Percentiles rank a stretch among this genome's conserved stretches.
Conservation (phyloP, 2,329 filamentous ascomycete species). For the Verticillium longisporum region DNA sequence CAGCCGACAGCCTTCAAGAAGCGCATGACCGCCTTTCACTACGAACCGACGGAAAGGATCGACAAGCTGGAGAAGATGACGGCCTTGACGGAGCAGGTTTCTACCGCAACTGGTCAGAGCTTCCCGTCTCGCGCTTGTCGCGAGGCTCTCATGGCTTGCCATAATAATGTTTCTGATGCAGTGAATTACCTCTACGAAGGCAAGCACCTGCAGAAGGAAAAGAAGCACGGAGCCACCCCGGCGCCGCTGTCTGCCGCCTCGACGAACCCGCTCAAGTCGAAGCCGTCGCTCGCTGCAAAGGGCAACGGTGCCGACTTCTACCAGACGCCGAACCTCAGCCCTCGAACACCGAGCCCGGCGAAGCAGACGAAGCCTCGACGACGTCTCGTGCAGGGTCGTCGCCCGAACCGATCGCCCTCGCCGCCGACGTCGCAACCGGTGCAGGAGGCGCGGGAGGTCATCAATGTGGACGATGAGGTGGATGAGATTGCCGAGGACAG, state of each 20-base stretch:
- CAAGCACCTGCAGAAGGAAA: slow-evolving; percentile 10
- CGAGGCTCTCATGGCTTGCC: slow-evolving; percentile 22
- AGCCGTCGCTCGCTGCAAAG: not conserved
- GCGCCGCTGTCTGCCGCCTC: not conserved
- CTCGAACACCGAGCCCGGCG: slow-evolving; percentile 18
- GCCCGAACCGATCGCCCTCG: slow-evolving; percentile 12
- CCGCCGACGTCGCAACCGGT: slow-evolving; percentile 7
- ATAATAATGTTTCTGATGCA: slow-evolving; percentile 28
- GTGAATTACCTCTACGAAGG: slow-evolving; percentile 20
- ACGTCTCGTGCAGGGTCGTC: slow-evolving; percentile 29
- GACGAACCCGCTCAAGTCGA: not conserved
- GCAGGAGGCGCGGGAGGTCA: slow-evolving; percentile 18
- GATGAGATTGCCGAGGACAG: slow-evolving; percentile 8
- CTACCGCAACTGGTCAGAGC: slow-evolving; percentile 23
- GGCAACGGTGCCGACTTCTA: not conserved
- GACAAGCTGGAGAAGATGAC: slow-evolving; percentile 27
- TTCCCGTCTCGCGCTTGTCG: slow-evolving; percentile 22
- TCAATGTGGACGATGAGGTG: slow-evolving; percentile 27
- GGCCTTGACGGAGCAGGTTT: slow-evolving; percentile 21
- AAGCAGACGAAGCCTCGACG: slow-evolving; percentile 17
- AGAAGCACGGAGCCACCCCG: not conserved
- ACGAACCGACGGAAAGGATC: slow-evolving; percentile 40
- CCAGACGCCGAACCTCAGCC: not conserved
- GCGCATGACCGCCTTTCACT: slow-evolving; percentile 30
- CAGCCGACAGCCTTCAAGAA: slow-evolving; percentile 51